phyloP scores from a whole-genome alignment of 176 grass and related monocot species.

The Aegilops bicornis region DNA sequence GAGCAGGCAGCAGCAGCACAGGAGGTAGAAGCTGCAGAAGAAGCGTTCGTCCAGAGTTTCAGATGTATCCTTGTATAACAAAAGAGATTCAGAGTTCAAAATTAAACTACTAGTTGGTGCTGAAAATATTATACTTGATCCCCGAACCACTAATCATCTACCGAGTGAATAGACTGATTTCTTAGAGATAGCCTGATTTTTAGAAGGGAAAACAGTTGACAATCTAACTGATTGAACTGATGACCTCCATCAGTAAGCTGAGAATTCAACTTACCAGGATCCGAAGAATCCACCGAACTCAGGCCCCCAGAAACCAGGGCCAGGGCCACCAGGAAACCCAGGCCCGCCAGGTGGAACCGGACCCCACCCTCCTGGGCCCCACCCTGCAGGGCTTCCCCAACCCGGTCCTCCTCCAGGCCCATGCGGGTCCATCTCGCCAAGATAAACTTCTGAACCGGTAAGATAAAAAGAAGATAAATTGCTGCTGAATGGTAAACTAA shows the following conservation, averaged over 20 bases:
- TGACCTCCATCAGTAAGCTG: too few species aligned
- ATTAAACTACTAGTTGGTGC: too few species aligned
- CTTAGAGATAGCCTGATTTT: too few species aligned
- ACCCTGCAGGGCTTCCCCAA: too few species aligned
- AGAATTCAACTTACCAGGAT: conserved; percentile 33
- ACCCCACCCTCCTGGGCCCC: neutral
- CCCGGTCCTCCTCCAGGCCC: conserved; percentile 31
- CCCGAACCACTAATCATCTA: too few species aligned
- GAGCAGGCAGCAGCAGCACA: conserved; percentile 58
- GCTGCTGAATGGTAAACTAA: neutral
- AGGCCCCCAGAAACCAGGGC: conserved; percentile 16
- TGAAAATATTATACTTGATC: too few species aligned
- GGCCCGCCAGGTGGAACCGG: conserved; percentile 10
- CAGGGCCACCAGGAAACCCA: conserved; percentile 10
- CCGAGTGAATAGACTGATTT: too few species aligned
- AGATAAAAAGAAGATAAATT: too few species aligned
- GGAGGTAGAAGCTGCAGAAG: conserved; percentile 32
- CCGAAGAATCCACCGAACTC: conserved; percentile 35
- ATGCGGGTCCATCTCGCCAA: conserved; percentile 19
- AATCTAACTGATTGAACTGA: too few species aligned
- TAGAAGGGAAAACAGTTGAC: too few species aligned
- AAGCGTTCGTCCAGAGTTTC: neutral
- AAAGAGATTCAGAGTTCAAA: too few species aligned
- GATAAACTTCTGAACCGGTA: too few species aligned
- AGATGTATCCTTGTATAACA: neutral